Conservation (phyloP, 1,284 basidiomycete species). For the Tilletiopsis washingtonensis region DNA sequence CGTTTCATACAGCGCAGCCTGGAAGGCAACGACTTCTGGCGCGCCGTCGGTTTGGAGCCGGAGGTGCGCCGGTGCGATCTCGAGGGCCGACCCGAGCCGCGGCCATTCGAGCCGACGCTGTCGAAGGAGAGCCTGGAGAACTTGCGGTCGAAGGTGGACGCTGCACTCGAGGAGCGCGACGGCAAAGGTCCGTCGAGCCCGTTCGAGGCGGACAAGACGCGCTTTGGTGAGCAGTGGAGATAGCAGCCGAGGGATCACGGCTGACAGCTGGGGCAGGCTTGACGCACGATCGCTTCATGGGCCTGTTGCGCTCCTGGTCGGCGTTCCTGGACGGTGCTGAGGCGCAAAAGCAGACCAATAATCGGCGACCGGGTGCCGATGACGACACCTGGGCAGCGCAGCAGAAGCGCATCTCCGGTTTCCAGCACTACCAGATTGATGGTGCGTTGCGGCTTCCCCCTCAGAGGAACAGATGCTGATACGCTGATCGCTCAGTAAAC, state of each 20-base stretch:
- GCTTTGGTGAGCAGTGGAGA: neutral
- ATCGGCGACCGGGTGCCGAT: neutral
- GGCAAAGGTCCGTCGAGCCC: neutral
- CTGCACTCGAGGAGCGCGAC: neutral
- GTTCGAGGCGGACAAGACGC: neutral
- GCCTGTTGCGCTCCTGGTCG: neutral
- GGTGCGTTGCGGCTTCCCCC: too few relatives aligned
- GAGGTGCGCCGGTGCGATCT: constrained; percentile 7
- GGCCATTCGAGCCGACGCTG: neutral
- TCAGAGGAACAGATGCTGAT: too few relatives aligned
- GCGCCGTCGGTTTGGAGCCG: constrained; percentile 1
- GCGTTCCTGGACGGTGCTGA: neutral
- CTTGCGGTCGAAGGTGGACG: neutral
- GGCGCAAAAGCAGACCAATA: too few relatives aligned
- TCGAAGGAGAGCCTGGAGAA: neutral
- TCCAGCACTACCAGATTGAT: neutral
- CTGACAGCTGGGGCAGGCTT: neutral
- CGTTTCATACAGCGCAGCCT: constrained; percentile 9
- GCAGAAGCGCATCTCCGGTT: neutral
- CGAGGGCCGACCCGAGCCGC: neutral
- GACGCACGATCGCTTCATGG: neutral
- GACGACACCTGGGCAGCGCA: neutral
- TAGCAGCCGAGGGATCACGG: neutral
- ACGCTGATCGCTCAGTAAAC: too few relatives aligned
- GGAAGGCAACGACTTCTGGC: constrained; percentile 12